A percentile compares a stretch with the other conserved stretches of the same genome.
These are phyloP conservation scores for Populus hybrid DNA, from an alignment of 441 rosid genomes.

Conservation along the genomic window DNA sequence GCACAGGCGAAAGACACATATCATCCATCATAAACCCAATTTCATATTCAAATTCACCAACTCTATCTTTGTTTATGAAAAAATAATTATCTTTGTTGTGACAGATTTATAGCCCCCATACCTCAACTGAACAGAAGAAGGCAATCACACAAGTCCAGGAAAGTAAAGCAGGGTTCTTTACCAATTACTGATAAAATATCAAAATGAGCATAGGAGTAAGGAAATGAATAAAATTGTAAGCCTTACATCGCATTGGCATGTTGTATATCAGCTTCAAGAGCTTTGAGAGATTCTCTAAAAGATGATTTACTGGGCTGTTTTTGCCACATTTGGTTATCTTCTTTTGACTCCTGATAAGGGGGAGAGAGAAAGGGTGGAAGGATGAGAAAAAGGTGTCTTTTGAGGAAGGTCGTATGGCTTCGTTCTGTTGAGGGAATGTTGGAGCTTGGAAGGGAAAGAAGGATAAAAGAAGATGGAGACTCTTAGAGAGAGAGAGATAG, in stretches of 20 bases:
- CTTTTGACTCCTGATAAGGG: conserved; percentile 9
- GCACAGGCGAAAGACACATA: conserved; percentile 4
- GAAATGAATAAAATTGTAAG: neutral
- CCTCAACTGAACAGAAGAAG: conserved; percentile 6
- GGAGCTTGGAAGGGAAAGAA: conserved; percentile 10
- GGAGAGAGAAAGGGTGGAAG: neutral
- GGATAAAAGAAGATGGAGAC: conserved; percentile 10
- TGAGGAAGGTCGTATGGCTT: conserved; percentile 7
- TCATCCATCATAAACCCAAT: neutral
- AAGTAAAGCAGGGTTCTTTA: neutral
- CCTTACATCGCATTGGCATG: conserved; percentile 74
- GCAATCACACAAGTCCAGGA: conserved; percentile 10
- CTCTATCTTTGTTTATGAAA: conserved; percentile 5
- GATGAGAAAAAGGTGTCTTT: conserved; percentile 14
- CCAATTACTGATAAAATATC: conserved; percentile 2
- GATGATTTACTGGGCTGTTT: conserved; percentile 43
- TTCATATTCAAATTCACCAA: conserved; percentile 14
- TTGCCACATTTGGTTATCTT: conserved; percentile 45
- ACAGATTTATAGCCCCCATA: conserved; percentile 4
- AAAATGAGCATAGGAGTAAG: neutral
- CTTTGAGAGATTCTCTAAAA: conserved; percentile 63
- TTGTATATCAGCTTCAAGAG: conserved; percentile 72
- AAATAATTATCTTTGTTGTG: conserved; percentile 1
- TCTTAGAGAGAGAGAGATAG: conserved; percentile 4
- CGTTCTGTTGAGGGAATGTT: conserved; percentile 19